phyloP scores from a whole-genome alignment of 768 basidiomycete genomes.

The Boletus reticuloceps region DNA sequence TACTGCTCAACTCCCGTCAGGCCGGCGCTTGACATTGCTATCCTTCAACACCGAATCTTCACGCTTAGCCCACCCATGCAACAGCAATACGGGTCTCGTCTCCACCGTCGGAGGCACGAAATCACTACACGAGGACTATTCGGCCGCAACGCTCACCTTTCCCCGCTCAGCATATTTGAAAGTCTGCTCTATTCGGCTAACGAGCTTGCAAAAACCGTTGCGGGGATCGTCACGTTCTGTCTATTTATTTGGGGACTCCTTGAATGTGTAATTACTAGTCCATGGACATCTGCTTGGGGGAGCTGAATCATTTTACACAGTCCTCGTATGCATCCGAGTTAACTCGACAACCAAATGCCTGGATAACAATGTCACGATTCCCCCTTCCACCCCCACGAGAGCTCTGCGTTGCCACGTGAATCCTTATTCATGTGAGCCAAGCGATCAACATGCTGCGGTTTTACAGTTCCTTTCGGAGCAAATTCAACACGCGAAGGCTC shows the following conservation, averaged over 20 bases:
- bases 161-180: background rate
- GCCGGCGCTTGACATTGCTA: conserved; percentile 9
- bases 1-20: background rate
- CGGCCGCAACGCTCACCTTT: background rate
- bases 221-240: conserved; percentile 17
- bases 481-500: conserved; percentile 25
- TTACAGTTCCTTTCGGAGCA: conserved; percentile 30
- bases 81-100: background rate
- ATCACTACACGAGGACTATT: background rate
- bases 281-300: background rate
- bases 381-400: conserved; percentile 10
- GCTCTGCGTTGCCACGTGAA: conserved; percentile 1
- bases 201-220: conserved; percentile 14
- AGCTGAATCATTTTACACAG: conserved; percentile 14
- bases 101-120: background rate
- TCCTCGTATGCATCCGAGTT: conserved; percentile 11
- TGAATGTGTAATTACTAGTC: conserved; percentile 17
- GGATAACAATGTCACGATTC: conserved; percentile 1
- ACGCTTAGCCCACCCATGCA: background rate
- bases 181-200: background rate
- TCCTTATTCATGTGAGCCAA: conserved; percentile 6
- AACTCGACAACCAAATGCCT: background rate
- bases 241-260: conserved; percentile 22
- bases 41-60: conserved; percentile 11
- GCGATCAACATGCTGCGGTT: conserved; percentile 17